Evolutionary conservation across 768 basidiomycete species (phyloP).

Genomic region (Hygrocybe coccinea): DNA sequence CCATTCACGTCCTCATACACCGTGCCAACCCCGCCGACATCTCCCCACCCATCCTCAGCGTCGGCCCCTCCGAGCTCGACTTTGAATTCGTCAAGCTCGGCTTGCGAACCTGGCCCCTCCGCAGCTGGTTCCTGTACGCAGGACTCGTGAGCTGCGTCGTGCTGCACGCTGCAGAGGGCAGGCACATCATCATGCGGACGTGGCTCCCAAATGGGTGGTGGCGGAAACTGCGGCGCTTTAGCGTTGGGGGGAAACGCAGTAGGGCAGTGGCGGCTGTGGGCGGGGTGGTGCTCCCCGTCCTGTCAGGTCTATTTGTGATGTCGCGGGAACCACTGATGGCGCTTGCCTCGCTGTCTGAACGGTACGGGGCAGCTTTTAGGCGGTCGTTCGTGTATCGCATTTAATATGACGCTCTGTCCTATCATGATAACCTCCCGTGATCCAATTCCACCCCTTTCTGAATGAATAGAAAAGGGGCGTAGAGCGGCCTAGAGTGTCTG

Average conservation of each 20-base stretch:
- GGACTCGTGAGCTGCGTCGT: conserved; percentile 53
- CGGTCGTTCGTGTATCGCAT: conserved; percentile 45
- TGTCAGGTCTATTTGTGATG: conserved; percentile 51
- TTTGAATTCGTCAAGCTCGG: conserved; percentile 80
- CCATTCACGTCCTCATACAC: conserved; percentile 67
- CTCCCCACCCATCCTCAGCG: conserved; percentile 44
- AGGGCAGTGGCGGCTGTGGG: conserved; percentile 29
- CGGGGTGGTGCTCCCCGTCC: conserved; percentile 44
- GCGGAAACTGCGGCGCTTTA: conserved; percentile 13
- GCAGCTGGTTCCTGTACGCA: conserved; percentile 58
- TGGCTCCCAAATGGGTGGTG: conserved; percentile 43
- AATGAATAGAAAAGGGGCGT: not conserved
- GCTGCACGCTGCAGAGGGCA: conserved; percentile 62
- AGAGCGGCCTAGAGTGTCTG: too few species aligned
- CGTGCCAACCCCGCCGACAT: conserved; percentile 50
- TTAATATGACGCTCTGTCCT: conserved; percentile 16
- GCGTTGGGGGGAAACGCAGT: conserved; percentile 15
- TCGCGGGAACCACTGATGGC: conserved; percentile 55
- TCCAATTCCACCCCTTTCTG: not conserved
- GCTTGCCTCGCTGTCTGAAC: conserved; percentile 45
- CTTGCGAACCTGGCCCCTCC: conserved; percentile 54
- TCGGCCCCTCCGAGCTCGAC: conserved; percentile 75
- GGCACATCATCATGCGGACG: conserved; percentile 44
- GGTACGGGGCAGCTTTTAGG: conserved; percentile 50
- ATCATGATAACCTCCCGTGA: not conserved